Percentiles rank a stretch among this genome's conserved stretches.
These are phyloP conservation scores for Hyaloraphidium curvatum DNA, from an alignment of 192 early-diverging fungal species.

Conservation along the genomic window DNA sequence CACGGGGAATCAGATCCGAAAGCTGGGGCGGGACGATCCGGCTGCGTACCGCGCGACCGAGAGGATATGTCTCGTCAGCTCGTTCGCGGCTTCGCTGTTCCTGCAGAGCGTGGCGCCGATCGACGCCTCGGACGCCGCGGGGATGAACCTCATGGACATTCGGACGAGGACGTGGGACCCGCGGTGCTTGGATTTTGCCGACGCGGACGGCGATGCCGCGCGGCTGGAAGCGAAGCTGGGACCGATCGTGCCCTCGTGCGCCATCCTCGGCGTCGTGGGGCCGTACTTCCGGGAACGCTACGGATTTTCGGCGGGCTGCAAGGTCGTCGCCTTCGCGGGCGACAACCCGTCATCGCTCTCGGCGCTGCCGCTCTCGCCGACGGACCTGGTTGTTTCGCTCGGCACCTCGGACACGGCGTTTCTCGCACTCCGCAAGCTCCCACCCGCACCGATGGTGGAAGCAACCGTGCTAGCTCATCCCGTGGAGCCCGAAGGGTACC, in stretches of 20 bases:
- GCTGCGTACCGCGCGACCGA: conserved; percentile 21
- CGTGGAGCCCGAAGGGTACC: conserved; percentile 26
- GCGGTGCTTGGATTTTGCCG: conserved; percentile 5
- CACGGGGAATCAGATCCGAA: conserved; percentile 52
- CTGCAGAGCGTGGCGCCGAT: conserved; percentile 32
- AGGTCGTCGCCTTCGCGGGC: conserved; percentile 47
- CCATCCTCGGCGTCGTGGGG: conserved; percentile 23
- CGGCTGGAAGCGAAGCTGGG: conserved; percentile 25
- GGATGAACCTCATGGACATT: conserved; percentile 64
- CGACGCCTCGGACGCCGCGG: conserved; percentile 54
- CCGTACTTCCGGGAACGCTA: conserved; percentile 44
- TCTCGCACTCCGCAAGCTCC: conserved; percentile 22
- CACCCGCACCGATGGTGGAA: conserved; percentile 14
- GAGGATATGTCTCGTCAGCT: conserved; percentile 53
- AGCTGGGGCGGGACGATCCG: conserved; percentile 24
- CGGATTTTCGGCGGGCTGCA: conserved; percentile 35
- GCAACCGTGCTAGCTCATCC: conserved; percentile 49
- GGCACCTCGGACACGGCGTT: conserved; percentile 68
- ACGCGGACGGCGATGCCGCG: conserved; percentile 10
- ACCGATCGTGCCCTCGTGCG: conserved; percentile 15
- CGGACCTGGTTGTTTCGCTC: conserved; percentile 47
- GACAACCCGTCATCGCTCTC: conserved; percentile 60
- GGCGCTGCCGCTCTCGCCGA: conserved; percentile 24
- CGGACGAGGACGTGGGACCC: conserved; percentile 30
- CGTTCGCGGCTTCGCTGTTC: conserved; percentile 46